Conservation (phyloP, 805 yeast genomes). For the Spathaspora passalidarum region DNA sequence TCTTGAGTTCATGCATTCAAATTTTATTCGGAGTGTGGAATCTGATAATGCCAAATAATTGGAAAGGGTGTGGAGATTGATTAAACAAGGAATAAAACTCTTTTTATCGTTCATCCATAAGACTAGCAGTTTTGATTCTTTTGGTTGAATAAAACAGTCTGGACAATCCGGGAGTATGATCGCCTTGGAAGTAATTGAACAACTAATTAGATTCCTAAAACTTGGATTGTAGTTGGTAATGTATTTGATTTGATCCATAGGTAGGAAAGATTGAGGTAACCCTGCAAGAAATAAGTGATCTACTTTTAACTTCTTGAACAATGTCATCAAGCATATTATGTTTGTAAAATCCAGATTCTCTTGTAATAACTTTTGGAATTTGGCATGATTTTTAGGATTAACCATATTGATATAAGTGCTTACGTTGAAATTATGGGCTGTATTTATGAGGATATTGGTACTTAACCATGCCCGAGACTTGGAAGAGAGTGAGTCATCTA, state of each 20-base stretch:
- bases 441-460: neutral
- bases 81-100: neutral
- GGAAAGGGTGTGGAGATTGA: constrained; percentile 4
- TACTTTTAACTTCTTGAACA: neutral
- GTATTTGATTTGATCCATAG: neutral
- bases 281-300: neutral
- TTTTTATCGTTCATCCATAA: neutral
- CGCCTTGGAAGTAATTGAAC: neutral
- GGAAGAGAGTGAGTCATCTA: neutral
- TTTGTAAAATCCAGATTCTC: neutral
- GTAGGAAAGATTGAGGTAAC: neutral
- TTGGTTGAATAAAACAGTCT: constrained; percentile 7
- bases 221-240: constrained; percentile 1
- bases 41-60: neutral
- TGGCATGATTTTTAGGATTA: neutral
- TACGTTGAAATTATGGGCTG: neutral
- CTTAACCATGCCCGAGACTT: neutral
- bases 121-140: constrained; percentile 5
- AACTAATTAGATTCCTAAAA: constrained; percentile 2
- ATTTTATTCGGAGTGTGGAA: neutral
- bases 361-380: neutral
- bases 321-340: neutral
- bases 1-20: constrained; percentile 4
- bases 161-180: neutral
- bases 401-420: neutral